These are phyloP conservation scores for Delonix regia DNA, from an alignment of 306 rosid species.

Conservation along the genomic window DNA sequence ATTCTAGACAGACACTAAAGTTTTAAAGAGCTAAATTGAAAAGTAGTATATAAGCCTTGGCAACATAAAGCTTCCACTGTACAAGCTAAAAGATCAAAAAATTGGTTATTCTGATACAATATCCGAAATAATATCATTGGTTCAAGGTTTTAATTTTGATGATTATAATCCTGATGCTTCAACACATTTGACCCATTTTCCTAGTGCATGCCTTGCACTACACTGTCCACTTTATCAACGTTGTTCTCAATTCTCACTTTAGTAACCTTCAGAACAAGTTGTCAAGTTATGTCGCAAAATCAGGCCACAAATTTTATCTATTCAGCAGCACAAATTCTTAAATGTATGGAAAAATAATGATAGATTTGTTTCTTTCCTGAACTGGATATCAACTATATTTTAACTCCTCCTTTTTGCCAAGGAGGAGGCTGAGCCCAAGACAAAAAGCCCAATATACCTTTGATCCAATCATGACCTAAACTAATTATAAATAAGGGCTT, in stretches of 20 bases:
- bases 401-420: neutral
- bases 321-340: neutral
- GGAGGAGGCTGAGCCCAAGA: neutral
- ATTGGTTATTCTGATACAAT: neutral
- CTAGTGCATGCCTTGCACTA: constrained; percentile 3
- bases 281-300: neutral
- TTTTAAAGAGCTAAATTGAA: neutral
- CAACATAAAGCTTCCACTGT: constrained; percentile 1
- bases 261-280: neutral
- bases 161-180: neutral
- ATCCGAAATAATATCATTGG: neutral
- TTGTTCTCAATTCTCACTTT: constrained; percentile 34
- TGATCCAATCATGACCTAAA: constrained; percentile 5
- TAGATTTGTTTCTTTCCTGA: neutral
- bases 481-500: neutral
- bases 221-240: neutral
- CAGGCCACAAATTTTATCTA: constrained; percentile 2
- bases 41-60: neutral
- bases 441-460: neutral
- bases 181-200: neutral
- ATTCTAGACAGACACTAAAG: neutral
- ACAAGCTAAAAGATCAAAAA: constrained; percentile 3
- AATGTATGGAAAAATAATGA: neutral
- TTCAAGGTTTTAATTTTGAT: neutral
- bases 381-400: constrained; percentile 15